Conservation (phyloP, 2,329 filamentous ascomycete genomes). For the Fonsecaea monophora region DNA sequence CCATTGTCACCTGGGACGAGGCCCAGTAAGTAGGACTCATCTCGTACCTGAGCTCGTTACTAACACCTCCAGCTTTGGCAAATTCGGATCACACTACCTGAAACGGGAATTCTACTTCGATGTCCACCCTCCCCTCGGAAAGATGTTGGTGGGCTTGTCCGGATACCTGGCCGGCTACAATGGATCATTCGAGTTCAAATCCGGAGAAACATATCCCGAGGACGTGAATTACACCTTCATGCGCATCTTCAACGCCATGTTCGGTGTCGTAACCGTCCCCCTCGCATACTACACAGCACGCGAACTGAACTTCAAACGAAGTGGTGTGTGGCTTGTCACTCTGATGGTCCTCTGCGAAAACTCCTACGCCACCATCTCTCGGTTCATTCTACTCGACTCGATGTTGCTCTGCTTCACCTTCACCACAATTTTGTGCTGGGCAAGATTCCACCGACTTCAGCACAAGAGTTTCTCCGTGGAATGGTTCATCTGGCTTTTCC, state of each 20-base stretch:
- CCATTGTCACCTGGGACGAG: constrained; percentile 78
- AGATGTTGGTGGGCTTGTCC: constrained; percentile 96
- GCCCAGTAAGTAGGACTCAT: constrained; percentile 65
- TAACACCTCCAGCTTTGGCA: constrained; percentile 57
- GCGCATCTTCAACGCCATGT: constrained; percentile 95
- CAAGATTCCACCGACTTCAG: constrained; percentile 90
- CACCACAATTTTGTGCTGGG: constrained; percentile 94
- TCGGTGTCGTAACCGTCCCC: constrained; percentile 90
- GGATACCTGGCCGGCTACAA: constrained; percentile 98
- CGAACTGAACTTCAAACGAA: constrained; percentile 83
- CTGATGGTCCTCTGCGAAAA: constrained; percentile 99
- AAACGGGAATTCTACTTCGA: constrained; percentile 99
- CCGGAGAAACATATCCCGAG: constrained; percentile 90
- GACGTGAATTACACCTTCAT: constrained; percentile 98
- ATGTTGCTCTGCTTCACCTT: constrained; percentile 99
- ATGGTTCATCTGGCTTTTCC: constrained; percentile 93
- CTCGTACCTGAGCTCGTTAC: constrained; percentile 7
- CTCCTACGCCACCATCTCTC: constrained; percentile 98
- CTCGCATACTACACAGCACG: constrained; percentile 94
- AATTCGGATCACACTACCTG: constrained; percentile 98
- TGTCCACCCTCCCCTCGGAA: constrained; percentile 93
- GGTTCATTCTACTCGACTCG: constrained; percentile 96
- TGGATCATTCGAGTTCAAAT: constrained; percentile 99
- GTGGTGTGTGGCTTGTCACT: constrained; percentile 92
- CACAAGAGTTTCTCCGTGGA: constrained; percentile 84